Evolutionary conservation across 148 eudicot species (phyloP), one percentile per base, ranked within the genome.

Genomic region (Silene latifolia): DNA sequence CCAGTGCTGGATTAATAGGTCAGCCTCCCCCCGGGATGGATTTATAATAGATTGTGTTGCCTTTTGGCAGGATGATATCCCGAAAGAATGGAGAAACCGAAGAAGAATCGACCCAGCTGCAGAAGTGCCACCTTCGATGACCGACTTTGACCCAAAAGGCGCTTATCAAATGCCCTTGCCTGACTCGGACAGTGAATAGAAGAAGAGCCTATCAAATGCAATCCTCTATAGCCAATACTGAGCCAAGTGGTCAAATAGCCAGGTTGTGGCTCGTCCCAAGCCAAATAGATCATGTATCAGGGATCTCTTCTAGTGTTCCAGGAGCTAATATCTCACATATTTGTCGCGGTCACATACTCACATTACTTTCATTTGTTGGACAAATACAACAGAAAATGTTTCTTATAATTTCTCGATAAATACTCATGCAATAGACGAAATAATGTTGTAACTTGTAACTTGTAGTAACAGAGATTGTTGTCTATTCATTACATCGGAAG

Each of bases 91-190:
- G 84, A 92, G 85, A 77, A 84, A 81, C 59, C 83, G 86, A 54
- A 84, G 68, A 62, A 84, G 85, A 80, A 72, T 19, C 12, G 64
- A 69, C 9, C 74, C 88, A 35, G 74, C 74, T 47, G 83, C 75
- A 69, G 89, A 80, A 67, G 15, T 83, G 59, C 99, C 97, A 60
- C 89, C 96, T 65, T 85, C 96, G 27, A 82, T 90, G 35, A 90
- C 96, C 1, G 99, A 95, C 64, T 58, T 24, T 69, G 88, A 82
- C 15, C 97, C 97, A 7, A 88, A 82, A 65, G 83, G 88, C 83
- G 88, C 97, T 63, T 71, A 79, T 71, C 97, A 92, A 84, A 73
- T 86, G 84, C 80, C 87, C 18, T 72, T 90, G 15, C 84, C 99
- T 23, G 99, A 89, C 83, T 87, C 97, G 8, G 97, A 89, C 61